These are phyloP conservation scores for Trichoderma cornu-damae DNA, from an alignment of 2,329 filamentous ascomycete species.

Conservation along the genomic window DNA sequence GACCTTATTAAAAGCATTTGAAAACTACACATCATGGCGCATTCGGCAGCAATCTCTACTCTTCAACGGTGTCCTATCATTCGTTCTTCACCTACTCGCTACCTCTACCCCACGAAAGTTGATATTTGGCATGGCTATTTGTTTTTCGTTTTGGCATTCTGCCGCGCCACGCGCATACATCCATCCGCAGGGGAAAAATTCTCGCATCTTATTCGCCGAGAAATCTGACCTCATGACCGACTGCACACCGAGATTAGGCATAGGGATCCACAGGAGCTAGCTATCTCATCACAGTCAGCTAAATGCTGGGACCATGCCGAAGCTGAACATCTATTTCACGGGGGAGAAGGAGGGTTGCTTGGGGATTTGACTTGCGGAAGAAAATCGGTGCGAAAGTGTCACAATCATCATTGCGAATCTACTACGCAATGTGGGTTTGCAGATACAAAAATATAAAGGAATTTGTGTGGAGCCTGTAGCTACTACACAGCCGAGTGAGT, in stretches of 20 bases:
- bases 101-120: background rate
- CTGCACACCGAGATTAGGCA: background rate
- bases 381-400: no score
- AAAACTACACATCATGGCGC: background rate
- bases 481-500: no score
- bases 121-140: background rate
- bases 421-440: no score
- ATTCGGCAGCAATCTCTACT: background rate
- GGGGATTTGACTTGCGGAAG: background rate
- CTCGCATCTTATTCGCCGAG: conserved; percentile 1
- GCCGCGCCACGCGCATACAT: conserved; percentile 8
- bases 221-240: conserved; percentile 6
- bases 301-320: background rate
- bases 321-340: background rate
- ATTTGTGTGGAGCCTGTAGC: no score
- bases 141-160: no score
- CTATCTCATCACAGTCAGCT: no score
- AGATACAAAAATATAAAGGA: background rate
- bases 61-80: background rate
- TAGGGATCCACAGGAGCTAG: background rate
- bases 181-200: background rate
- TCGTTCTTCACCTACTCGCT: background rate
- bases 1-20: background rate
- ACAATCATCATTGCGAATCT: no score
- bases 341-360: no score